Percentiles rank a stretch among this genome's conserved stretches.
phyloP scores from a whole-genome alignment of 768 basidiomycete species.

The Filobasidium floriforme region DNA sequence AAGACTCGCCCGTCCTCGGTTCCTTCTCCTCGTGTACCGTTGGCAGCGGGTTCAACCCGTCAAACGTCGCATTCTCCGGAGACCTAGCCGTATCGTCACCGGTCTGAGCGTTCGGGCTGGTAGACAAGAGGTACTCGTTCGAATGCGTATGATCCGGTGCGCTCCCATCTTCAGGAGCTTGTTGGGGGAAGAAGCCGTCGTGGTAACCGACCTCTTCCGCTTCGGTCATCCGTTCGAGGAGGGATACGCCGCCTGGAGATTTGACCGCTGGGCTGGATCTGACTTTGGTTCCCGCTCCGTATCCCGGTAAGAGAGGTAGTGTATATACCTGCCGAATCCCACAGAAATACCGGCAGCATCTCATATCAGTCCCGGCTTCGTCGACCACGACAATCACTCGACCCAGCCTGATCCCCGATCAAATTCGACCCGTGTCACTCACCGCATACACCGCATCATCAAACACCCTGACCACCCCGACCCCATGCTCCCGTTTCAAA shows the following conservation, averaged over 20 bases:
- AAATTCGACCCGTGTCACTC: conserved; percentile 35
- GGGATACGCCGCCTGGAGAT: conserved; percentile 52
- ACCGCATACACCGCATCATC: conserved; percentile 92
- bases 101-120: conserved; percentile 17
- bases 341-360: too few relatives aligned
- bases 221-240: conserved; percentile 65
- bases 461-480: conserved; percentile 66
- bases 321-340: conserved; percentile 68
- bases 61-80: conserved; percentile 1
- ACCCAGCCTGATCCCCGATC: too few relatives aligned
- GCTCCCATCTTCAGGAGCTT: conserved; percentile 15
- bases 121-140: conserved; percentile 59
- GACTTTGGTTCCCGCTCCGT: conserved; percentile 71
- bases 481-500: conserved; percentile 88
- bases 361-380: neutral
- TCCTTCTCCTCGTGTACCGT: conserved; percentile 6
- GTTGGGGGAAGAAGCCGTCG: conserved; percentile 64
- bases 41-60: neutral
- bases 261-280: conserved; percentile 69
- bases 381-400: neutral
- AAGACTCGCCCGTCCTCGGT: neutral
- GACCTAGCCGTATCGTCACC: conserved; percentile 7
- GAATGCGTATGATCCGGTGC: conserved; percentile 29
- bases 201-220: conserved; percentile 87
- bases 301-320: conserved; percentile 82